Base-by-base conservation (phyloP, 306 rosid genomes). In the Acacia crassicarpa region DNA sequence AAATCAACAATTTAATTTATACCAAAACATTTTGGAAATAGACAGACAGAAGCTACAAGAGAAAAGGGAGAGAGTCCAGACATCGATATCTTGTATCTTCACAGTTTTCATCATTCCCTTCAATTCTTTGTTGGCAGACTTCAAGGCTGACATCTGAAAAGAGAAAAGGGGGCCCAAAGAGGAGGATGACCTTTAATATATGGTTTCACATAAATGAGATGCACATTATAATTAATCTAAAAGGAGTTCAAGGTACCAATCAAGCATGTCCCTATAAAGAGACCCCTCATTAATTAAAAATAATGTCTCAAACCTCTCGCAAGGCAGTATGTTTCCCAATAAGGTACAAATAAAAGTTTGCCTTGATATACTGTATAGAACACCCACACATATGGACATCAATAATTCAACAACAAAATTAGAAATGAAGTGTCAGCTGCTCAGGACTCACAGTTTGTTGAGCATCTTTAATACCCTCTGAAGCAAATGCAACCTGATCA, bases 31-130 rank as follows among this genome's bases (percentile, higher is more conserved):
- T 67, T 74, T 40, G 35, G 45, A n/a, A 10, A 62, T 78, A 23
- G 19, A 66, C 38, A 70, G 76, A 84, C 33, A 56, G 67, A 89
- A 87, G 43, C 46, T 61, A 56, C 4, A 73, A 33, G 69, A 78
- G 58, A 80, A 70, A 54, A 76, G 54, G 62, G 65, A 73, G 85
- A 85, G 38, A 84, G 61, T 82, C 49, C 99, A 53, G 6, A 96
- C 99, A 80, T 96, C 97, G 65, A 96, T 91, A 56, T 96, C 97
- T 86, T 96, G 99, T 76, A 96, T 91, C 91, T 91, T 96, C 89
- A 93, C 98, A 30, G 99, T 91, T 89, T 92, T 96, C 99, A 96
- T 93, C 99, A 93, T 92, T 77, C 99, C 98, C 80, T 92, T 96
- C 90, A 96, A 84, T 66, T 96, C 99, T 92, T 91, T 93, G 89